These are phyloP conservation scores for Saksenaea oblongispora DNA, from an alignment of 371 early-diverging fungal genomes.

Conservation along the genomic window DNA sequence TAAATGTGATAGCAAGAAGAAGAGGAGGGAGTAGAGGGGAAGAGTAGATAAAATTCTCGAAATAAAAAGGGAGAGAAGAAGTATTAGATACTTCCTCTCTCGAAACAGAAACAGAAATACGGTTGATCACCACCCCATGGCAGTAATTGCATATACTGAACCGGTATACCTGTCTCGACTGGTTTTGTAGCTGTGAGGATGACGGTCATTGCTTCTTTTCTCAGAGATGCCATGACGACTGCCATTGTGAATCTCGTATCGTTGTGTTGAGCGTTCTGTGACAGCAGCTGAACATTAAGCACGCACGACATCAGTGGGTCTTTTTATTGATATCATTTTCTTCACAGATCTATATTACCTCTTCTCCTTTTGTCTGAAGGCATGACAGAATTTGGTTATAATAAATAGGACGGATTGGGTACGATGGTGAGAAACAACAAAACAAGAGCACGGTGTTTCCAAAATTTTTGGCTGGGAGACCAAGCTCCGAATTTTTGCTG, in stretches of 20 bases:
- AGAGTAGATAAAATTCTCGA: background rate
- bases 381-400: background rate
- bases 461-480: too few species aligned
- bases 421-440: background rate
- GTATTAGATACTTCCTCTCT: background rate
- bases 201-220: background rate
- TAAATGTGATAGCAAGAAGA: background rate
- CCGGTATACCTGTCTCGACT: slow-evolving; percentile 7
- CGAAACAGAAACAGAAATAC: background rate
- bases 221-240: slow-evolving; percentile 1
- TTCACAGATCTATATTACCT: background rate
- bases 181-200: background rate
- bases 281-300: background rate
- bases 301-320: background rate
- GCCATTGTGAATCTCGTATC: slow-evolving; percentile 1
- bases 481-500: too few species aligned
- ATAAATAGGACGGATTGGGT: background rate
- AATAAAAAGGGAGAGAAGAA: background rate
- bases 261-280: background rate
- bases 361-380: slow-evolving; percentile 1
- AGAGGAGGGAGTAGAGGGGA: background rate
- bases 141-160: slow-evolving; percentile 6
- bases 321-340: background rate
- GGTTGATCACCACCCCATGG: slow-evolving; percentile 3
- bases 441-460: background rate